Percentiles rank a stretch among this genome's conserved stretches.
Conservation (phyloP, 2,329 filamentous ascomycete genomes). For the Aspergillus fijiensis region DNA sequence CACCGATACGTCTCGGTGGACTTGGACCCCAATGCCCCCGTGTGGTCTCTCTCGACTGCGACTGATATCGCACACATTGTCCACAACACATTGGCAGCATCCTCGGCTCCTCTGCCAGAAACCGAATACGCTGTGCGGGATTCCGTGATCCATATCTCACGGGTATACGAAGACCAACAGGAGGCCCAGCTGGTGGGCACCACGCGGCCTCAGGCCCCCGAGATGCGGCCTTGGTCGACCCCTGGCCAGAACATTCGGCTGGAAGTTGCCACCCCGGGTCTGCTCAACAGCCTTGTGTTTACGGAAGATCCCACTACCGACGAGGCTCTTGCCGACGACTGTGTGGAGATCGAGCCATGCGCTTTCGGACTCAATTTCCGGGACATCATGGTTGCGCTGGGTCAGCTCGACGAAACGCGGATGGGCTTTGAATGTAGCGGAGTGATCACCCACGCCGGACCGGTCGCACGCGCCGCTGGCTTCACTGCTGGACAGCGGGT, state of each 20-base stretch:
- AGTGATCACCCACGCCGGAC: slow-evolving; percentile 19
- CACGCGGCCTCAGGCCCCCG: no score
- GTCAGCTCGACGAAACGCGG: slow-evolving; percentile 19
- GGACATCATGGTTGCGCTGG: slow-evolving; percentile 26
- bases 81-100: no score
- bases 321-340: slow-evolving; percentile 1
- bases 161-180: no score
- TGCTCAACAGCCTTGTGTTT: slow-evolving; percentile 2
- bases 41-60: not conserved
- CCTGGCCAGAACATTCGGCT: no score
- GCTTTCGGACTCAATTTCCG: slow-evolving; percentile 32
- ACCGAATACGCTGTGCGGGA: no score
- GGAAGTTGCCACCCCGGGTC: not conserved
- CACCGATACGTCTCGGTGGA: not conserved
- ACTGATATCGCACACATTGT: not conserved
- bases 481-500: slow-evolving; percentile 14
- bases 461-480: slow-evolving; percentile 17
- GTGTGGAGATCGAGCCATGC: slow-evolving; percentile 29
- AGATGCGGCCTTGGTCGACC: no score
- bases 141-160: no score
- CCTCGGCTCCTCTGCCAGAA: no score
- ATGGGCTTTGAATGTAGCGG: slow-evolving; percentile 31
- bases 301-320: not conserved
- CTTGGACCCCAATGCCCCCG: not conserved
- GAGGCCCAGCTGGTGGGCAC: no score